Base-by-base conservation (phyloP, 352 stramenopile genomes). In the Globisporangium yorkense region DNA sequence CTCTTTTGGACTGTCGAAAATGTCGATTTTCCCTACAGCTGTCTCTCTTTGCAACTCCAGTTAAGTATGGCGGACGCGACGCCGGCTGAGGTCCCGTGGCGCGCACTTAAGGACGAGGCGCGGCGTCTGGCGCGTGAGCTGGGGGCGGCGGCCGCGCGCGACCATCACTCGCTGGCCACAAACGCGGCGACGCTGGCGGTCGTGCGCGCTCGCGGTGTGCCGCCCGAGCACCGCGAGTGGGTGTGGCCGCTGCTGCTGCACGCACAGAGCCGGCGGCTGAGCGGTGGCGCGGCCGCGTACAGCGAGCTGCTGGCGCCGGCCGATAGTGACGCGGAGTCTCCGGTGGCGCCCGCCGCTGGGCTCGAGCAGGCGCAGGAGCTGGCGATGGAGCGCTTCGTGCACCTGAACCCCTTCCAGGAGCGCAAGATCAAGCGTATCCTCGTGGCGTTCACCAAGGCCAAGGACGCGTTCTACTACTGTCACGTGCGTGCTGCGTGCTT, bases 351-450 rank as follows among this genome's bases (percentile, higher is more conserved):
- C 21, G 73, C 67, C 52, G 79, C 59, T 54, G 74, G 75, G 1
- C 55, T 88, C 21, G 69, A 88, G 31, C 74, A 88, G 62, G 82
- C 82, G 29, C 82, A 89, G 62, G 82, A 92, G 56, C 71, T 84
- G 49, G 82, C 82, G 4, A 88, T 92, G 74, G 79, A 92, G 67
- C 71, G 75, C 33, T 92, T 92, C 51, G 73, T 76, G 45, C 82
- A 92, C 56, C 55, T 92, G 40, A 89, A 89, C 49, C 82, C 77
- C 40, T 89, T 92, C 66, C 79, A 92, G 62, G 82, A 92, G 55
- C 77, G 78, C 74, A 92, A 92, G 66, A 89, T 89, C 65, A 78
- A 87, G 59, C 77, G 79, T 55, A 89, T 92, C 51, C 41, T 92
- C 46, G 56, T 89, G 31, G 82, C 82, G 6, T 92, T 88, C 63